phyloP scores from a whole-genome alignment of 2,329 filamentous ascomycete species.

The Lachnellula hyalina region DNA sequence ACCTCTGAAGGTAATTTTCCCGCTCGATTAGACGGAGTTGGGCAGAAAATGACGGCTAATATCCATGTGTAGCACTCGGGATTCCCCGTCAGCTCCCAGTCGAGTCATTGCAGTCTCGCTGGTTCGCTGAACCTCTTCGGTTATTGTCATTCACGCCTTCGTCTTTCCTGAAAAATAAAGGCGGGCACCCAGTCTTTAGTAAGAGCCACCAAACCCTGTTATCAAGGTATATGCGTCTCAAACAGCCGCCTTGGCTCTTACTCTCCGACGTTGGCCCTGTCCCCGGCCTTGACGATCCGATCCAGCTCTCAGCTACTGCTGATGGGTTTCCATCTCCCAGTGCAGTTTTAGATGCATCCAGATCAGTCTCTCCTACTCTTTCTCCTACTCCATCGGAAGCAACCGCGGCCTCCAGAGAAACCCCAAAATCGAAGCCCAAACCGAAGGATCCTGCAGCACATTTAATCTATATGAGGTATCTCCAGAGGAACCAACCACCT shows the following conservation, averaged over 20 bases:
- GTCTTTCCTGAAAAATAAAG: conserved; percentile 55
- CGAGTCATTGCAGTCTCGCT: conserved; percentile 56
- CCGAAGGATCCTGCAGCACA: conserved; percentile 56
- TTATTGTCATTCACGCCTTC: conserved; percentile 50
- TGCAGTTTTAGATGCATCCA: conserved; percentile 35
- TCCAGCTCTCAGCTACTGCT: conserved; percentile 23
- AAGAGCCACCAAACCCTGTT: conserved; percentile 58
- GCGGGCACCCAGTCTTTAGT: conserved; percentile 56
- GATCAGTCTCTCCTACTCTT: conserved; percentile 48
- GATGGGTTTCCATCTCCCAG: conserved; percentile 36
- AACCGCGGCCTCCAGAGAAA: conserved; percentile 34
- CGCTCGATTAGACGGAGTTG: conserved; percentile 3
- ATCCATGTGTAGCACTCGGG: conserved; percentile 37
- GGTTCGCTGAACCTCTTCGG: conserved; percentile 65
- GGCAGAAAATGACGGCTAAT: conserved; percentile 15
- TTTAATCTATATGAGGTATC: conserved; percentile 74
- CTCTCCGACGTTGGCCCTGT: conserved; percentile 58
- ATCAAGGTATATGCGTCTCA: conserved; percentile 58
- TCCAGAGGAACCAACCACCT: conserved; percentile 76
- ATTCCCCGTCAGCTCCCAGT: conserved; percentile 55
- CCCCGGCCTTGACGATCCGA: conserved; percentile 31
- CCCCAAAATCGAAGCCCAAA: conserved; percentile 38
- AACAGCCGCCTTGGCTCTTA: conserved; percentile 56
- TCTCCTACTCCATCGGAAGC: conserved; percentile 70
- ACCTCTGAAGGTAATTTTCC: conserved; percentile 27